These are phyloP conservation scores for Termitomyces sp. DNA, from an alignment of 1,284 basidiomycete genomes.

Conservation along the genomic window DNA sequence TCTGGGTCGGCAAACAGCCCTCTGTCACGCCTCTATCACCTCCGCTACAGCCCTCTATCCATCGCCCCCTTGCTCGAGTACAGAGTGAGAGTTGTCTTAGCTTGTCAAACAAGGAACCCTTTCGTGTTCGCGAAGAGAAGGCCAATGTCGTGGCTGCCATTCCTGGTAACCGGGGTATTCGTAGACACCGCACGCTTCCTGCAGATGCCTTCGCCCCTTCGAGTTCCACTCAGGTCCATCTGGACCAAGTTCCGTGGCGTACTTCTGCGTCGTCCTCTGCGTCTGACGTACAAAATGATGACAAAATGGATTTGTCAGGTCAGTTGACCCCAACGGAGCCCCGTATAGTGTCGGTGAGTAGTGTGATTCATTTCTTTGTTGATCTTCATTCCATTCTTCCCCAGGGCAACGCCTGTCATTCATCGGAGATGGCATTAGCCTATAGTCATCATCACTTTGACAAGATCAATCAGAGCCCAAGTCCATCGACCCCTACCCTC, in stretches of 20 bases:
- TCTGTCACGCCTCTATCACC: conserved; percentile 19
- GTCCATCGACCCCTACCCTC: conserved; percentile 48
- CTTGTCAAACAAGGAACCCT: conserved; percentile 16
- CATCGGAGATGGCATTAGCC: neutral
- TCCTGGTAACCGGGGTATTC: conserved; percentile 16
- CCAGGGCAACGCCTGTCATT: conserved; percentile 1
- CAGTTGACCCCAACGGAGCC: conserved; percentile 4
- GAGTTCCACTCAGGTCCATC: neutral
- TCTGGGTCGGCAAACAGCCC: conserved; percentile 72
- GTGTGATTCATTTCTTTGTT: neutral
- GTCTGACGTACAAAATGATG: neutral
- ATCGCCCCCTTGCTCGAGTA: conserved; percentile 33
- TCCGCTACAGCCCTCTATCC: conserved; percentile 14
- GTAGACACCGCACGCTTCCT: conserved; percentile 31
- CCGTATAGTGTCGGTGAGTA: neutral
- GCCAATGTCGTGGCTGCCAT: neutral
- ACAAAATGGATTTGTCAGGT: conserved; percentile 1
- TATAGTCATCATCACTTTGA: conserved; percentile 2
- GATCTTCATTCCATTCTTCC: neutral
- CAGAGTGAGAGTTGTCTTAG: conserved; percentile 39
- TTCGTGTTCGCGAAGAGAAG: conserved; percentile 14
- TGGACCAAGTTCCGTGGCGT: conserved; percentile 6
- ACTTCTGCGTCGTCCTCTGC: neutral
- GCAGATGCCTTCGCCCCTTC: conserved; percentile 22
- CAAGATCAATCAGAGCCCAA: conserved; percentile 27